Base-by-base conservation (phyloP, 2,329 filamentous ascomycete genomes). In the Neofusicoccum parvum region DNA sequence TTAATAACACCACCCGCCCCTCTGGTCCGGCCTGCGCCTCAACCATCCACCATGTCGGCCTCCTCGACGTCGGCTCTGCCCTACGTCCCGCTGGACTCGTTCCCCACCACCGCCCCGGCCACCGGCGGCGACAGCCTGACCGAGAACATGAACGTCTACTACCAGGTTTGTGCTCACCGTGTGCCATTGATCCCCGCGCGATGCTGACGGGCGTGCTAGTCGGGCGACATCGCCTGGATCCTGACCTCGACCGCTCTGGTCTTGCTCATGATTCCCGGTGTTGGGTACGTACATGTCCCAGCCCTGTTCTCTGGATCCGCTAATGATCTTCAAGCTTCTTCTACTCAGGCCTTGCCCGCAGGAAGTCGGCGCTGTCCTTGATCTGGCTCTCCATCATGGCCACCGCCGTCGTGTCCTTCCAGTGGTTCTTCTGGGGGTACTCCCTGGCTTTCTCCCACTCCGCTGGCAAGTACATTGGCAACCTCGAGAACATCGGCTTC, bases 341-440 rank as follows among this genome's bases (percentile, higher is more conserved):
- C 85, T 97, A 97, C 83, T 94, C 91, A 49, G 93, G 92, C 69
- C 89, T 96, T 15, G 92, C 93, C 15, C 89, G 92, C 65, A 88
- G 93, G 77, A 97, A 96, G 82, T 96, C 92, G 0, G 93, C 93
- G 3, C 84, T 97, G 64, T 92, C 92, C 17, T 85, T 97, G 68
- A 90, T 96, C 77, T 94, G 92, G 85, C 85, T 96, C 3, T 91
- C 91, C 14, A 86, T 96, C 81, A 90, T 96, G 81, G 89, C 91
- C 15, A 87, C 90, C 3, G 91, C 87, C 11, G 87, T 96, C 69
- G 87, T 93, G 67, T 89, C 88, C 58, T 96, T 96, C 80, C 92
- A 96, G 75, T 97, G 93, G 92, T 96, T 96, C 83, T 94, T 96
- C 83, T 96, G 92, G 92, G 92, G 92, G 54, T 96, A 92, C 76